phyloP scores from a whole-genome alignment of 2,329 filamentous ascomycete genomes.

The Huntiella savannae region DNA sequence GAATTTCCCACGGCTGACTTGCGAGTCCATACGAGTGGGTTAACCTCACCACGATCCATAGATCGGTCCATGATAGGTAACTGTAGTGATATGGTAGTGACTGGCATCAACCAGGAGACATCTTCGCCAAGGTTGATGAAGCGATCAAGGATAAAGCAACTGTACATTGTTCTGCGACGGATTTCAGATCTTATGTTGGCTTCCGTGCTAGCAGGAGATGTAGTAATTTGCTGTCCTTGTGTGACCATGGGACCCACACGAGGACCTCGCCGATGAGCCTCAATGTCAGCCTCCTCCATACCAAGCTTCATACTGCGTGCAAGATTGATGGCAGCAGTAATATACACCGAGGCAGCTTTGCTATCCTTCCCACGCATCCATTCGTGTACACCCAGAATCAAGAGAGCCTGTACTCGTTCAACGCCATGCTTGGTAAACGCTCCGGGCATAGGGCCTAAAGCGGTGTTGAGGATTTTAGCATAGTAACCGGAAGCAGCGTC shows the following conservation, averaged over 20 bases:
- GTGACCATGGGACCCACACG: neutral
- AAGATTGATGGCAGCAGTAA: constrained; percentile 44
- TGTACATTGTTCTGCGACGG: constrained; percentile 52
- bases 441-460: constrained; percentile 27
- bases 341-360: constrained; percentile 25
- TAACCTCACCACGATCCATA: constrained; percentile 18
- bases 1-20: neutral
- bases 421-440: constrained; percentile 34
- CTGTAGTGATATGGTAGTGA: neutral
- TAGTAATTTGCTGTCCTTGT: constrained; percentile 1
- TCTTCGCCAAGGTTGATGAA: constrained; percentile 46
- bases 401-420: constrained; percentile 44
- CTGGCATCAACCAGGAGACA: constrained; percentile 6
- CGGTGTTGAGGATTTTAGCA: constrained; percentile 36
- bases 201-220: constrained; percentile 12
- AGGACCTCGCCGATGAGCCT: neutral
- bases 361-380: constrained; percentile 50
- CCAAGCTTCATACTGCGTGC: constrained; percentile 36
- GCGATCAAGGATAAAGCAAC: constrained; percentile 53
- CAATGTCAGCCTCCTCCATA: constrained; percentile 3
- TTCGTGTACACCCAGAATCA: constrained; percentile 55
- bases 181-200: constrained; percentile 35
- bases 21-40: constrained; percentile 10
- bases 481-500: constrained; percentile 42
- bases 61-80: constrained; percentile 18